Evolutionary conservation across 1,284 basidiomycete species (phyloP), one percentile per base, ranked within the genome.

Genomic region (Melampsora larici-populina): DNA sequence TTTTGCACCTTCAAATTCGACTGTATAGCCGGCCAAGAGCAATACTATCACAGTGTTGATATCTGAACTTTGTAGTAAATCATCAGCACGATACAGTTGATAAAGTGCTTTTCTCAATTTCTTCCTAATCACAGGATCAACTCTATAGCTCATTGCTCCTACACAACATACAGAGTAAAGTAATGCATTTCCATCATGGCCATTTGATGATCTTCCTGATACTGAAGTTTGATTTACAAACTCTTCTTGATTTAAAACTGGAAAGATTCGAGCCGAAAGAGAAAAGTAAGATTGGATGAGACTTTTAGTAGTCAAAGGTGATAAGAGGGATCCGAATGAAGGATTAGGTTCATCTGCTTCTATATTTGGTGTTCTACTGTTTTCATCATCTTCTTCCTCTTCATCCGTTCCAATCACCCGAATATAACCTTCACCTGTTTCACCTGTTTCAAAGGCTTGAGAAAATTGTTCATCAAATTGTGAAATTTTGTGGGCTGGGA

Each of bases 391-490:
- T 21, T 70, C 69, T 31, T 55, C 62, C 72, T 29, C 78, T 78
- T 21, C 9, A 21, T 55, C 69, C 6, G 48, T 21, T 58, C 85
- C 85, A 82, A 90, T 88, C 55, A 98, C 90, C 73, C 90, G 89
- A 81, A 99, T 94, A 79, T 96, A 87, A 0, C 94, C 95, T 80
- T 96, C 91, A 13, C 93, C 93, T 18, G 85, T 84, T 40, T 88
- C 88, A 78, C 89, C 88, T 79, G 89, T 89, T 69, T 83, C 82
- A 36, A 85, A 82, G 1, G 83, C 82, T 79, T 85, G 84, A 26
- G 82, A 81, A 79, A 84, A 83, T 78, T 31, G 58, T 79, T 90
- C 87, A 84, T 97, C 94, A 84, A 93, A 95, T 46, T 87, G 89
- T 85, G 92, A 81, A 93, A 96, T 73, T 90, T 88, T 80, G 89